Evolutionary conservation across 75 land plant genomes (phyloP), one percentile per base, ranked within the genome.

Genomic region (Cunninghamia lanceolata): DNA sequence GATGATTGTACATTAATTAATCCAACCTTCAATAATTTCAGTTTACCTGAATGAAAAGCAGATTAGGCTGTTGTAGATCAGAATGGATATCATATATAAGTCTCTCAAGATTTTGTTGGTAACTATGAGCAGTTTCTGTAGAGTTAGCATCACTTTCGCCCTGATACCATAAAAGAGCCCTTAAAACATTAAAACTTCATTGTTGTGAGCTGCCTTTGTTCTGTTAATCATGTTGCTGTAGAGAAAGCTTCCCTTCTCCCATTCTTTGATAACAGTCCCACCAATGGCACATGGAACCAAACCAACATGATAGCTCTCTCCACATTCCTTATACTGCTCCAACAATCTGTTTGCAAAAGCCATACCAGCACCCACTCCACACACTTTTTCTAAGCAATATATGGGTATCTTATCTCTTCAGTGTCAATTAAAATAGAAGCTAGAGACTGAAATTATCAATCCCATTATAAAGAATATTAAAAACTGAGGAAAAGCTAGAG

Each of bases 301-400:
- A 32, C 97, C 97, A 38, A 95, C 42, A 40, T 87, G 3, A 42
- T 17, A 32, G 77, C 39, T 63, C 85, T 85, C 28, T 82, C 68
- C 50, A 82, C 16, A 45, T 42, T 45, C 78, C 30, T 53, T 56
- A 36, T 85, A 68, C 47, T 70, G 75, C 21, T 87, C 42, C 46
- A 91, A 83, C 3, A 95, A 40, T 17, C 91, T 40, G 14, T 91
- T 86, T 83, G 95, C 96, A 87, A 97, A 97, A 1, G 90, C 84
- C 84, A 93, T 86, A 21, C 94, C 95, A 17, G 94, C 95, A 21
- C 99, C 99, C 11, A 95, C 84, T 53, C 99, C 98, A 89, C 94
- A 91, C 17, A 85, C 84, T 86, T 93, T 94, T 35, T 46, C 86
- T 82, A 40, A n/a, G n/a, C n/a, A n/a, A 40, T 4, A 40, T 40